A percentile compares a stretch with the other conserved stretches of the same genome.
Evolutionary conservation across 352 stramenopile genomes (phyloP).

Genomic region (Phytopythium delawarense): DNA sequence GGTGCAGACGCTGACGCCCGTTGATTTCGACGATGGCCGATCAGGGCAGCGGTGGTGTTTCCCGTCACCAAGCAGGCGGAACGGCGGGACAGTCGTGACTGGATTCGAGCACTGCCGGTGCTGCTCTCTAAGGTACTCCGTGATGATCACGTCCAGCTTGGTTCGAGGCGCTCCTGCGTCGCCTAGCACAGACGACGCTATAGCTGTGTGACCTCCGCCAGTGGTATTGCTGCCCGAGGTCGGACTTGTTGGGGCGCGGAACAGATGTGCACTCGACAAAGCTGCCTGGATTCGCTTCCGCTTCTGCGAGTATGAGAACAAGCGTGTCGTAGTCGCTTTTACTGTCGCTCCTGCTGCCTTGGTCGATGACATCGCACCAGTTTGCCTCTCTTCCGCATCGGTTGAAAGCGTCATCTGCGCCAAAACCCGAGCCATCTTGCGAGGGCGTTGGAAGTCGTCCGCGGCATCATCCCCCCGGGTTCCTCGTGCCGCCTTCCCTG

Average conservation of each 20-base stretch:
- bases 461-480: neutral
- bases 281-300: slow-evolving; percentile 30
- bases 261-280: slow-evolving; percentile 26
- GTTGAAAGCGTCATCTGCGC: neutral
- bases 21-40: slow-evolving; percentile 33
- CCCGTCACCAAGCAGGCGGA: slow-evolving; percentile 63
- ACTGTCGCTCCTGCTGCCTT: neutral
- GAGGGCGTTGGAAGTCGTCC: slow-evolving; percentile 5
- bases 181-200: neutral
- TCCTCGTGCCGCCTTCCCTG: neutral
- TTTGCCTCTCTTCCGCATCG: neutral
- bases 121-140: slow-evolving; percentile 83
- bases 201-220: neutral
- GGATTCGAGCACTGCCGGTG: slow-evolving; percentile 86
- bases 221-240: neutral
- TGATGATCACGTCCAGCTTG: slow-evolving; percentile 81
- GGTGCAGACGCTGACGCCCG: slow-evolving; percentile 61
- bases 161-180: slow-evolving; percentile 19
- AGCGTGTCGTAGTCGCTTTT: neutral
- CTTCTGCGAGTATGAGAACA: slow-evolving; percentile 16
- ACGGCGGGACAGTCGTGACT: slow-evolving; percentile 81
- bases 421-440: slow-evolving; percentile 6
- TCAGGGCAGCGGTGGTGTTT: slow-evolving; percentile 74
- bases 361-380: neutral
- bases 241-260: slow-evolving; percentile 3